Evolutionary conservation across 2,329 filamentous ascomycete genomes (phyloP), one percentile per base, ranked within the genome.

Genomic region (Myriosclerotinia duriaeana): DNA sequence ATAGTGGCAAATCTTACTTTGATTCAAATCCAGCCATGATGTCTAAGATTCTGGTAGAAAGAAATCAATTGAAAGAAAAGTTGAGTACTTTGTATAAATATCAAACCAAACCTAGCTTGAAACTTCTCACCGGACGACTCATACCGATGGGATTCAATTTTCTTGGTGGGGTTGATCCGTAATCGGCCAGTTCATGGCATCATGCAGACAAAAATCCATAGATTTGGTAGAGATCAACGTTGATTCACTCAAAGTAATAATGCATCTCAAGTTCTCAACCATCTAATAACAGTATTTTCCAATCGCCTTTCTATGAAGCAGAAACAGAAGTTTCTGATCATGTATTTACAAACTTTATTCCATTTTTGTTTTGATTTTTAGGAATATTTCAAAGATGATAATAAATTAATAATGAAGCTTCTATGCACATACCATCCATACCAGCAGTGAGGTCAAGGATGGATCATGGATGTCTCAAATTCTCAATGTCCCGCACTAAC

Each of bases 161-260:
- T 64, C 63, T 68, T 70, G 72, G 71, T 70, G 67, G 72, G 72
- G 69, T 71, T 68, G 66, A 63, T 60, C 70, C 71, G 70, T 65
- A 48, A 69, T 69, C 72, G 71, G 71, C 50, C 44, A 61, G 1
- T 38, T 42, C 20, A n/a, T n/a, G n/a, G n/a, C n/a, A n/a, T n/a
- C n/a, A 38, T 50, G 20, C 34, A 11, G 17, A 46, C 15, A 34
- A n/a, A n/a, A 56, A 56, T 56, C 22, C 54, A n/a, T 7, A 9
- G n/a, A 42, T 56, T 56, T 56, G 54, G 36, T n/a, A 17, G 34
- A 38, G 20, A 50, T 60, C 30, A 48, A n/a, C 30, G 48, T 59
- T 48, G 30, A 22, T 46, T 34, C 26, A 34, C 22, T 22, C 1
- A 11, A 8, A 34, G 3, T 20, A 20, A 20, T 46, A 46, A 59